These are phyloP conservation scores for Dendrobium officinale DNA, from an alignment of 106 monocot species.

Conservation along the genomic window DNA sequence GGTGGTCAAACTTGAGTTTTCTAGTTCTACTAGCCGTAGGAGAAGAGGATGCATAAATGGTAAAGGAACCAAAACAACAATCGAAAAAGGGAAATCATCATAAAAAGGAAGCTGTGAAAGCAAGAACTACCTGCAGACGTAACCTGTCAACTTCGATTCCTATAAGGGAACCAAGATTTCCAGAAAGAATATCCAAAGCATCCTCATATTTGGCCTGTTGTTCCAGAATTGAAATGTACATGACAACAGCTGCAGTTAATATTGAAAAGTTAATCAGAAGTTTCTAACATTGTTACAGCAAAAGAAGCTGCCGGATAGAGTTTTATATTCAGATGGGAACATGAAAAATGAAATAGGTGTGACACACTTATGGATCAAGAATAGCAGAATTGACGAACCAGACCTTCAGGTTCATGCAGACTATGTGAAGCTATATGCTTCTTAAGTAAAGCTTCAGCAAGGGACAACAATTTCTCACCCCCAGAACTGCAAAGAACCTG, in stretches of 20 bases:
- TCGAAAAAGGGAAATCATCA: not conserved
- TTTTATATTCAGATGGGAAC: not conserved
- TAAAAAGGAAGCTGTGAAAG: not conserved
- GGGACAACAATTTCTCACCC: slow-evolving; percentile 62
- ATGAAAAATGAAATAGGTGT: not conserved
- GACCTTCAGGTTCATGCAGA: slow-evolving; percentile 93
- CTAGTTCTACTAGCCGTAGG: not conserved
- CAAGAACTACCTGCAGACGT: slow-evolving; percentile 83
- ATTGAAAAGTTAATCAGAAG: not conserved
- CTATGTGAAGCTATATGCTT: slow-evolving; percentile 73
- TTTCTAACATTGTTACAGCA: not conserved
- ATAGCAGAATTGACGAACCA: slow-evolving; percentile 18
- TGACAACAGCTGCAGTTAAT: slow-evolving; percentile 53
- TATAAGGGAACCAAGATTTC: slow-evolving; percentile 77
- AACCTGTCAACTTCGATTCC: slow-evolving; percentile 85
- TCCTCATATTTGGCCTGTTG: slow-evolving; percentile 78
- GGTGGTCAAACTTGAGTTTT: not conserved
- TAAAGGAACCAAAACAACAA: not conserved
- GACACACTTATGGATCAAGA: not conserved
- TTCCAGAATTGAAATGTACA: slow-evolving; percentile 89
- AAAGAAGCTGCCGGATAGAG: not conserved
- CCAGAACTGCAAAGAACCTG: slow-evolving; percentile 68
- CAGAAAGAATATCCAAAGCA: slow-evolving; percentile 80
- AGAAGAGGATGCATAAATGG: not conserved
- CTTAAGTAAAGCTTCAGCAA: slow-evolving; percentile 88